Evolutionary conservation across 148 eudicot species (phyloP).

Genomic region (Cornus florida): DNA sequence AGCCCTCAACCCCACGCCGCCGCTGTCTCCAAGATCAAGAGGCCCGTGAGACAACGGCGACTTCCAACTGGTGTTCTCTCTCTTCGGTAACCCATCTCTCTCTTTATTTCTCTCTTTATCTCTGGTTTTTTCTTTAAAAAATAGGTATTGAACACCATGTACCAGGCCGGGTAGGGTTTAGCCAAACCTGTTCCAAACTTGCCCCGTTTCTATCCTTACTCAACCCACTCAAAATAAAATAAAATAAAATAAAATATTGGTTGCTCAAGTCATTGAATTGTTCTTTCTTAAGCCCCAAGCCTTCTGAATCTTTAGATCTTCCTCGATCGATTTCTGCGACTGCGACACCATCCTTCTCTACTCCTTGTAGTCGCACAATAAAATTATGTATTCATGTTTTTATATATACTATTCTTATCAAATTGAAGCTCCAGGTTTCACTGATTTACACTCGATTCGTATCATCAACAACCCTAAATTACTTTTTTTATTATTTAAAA

Average conservation of each 20-base stretch:
- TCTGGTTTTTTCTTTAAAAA: too few relatives aligned
- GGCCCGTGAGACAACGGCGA: too few relatives aligned
- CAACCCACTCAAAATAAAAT: background rate
- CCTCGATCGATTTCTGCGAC: background rate
- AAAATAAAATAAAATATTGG: too few relatives aligned
- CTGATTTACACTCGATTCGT: background rate
- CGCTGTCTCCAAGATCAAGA: too few relatives aligned
- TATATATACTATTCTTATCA: background rate
- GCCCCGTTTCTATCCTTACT: background rate
- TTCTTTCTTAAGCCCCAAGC: slow-evolving; percentile 15
- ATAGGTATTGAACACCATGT: too few relatives aligned
- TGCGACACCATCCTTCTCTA: background rate
- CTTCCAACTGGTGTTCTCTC: too few relatives aligned
- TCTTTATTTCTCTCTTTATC: too few relatives aligned
- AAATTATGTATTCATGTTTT: background rate
- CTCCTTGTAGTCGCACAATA: background rate
- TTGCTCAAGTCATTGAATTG: too few relatives aligned
- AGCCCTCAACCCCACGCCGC: too few relatives aligned
- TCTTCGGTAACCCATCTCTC: too few relatives aligned
- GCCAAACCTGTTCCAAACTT: background rate
- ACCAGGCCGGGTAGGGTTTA: background rate
- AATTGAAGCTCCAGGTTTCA: background rate
- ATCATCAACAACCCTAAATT: background rate
- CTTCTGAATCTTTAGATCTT: background rate
- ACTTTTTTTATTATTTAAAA: background rate